Base-by-base conservation (phyloP, 768 basidiomycete genomes). In the Pleurotus sapidus region DNA sequence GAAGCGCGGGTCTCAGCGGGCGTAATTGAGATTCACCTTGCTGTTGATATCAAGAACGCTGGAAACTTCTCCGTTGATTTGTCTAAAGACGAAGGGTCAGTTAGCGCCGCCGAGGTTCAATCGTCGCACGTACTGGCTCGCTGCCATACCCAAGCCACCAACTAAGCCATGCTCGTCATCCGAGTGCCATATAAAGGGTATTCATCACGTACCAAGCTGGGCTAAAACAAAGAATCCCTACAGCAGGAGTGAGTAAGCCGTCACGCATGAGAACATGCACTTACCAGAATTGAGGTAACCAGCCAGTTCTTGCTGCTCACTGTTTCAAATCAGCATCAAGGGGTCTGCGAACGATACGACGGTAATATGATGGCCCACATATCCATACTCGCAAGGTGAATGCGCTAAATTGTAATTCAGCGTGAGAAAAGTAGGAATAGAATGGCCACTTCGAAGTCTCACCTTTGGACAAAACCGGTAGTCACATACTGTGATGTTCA, bases 251-350 rank as follows among this genome's bases (percentile, higher is more conserved):
- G 4, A 15, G 49, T 9, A 5, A 5, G 27, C n/a, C 24, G 27
- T 7, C 25, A 34, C 24, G n/a, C 9, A 6, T 15, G 14, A 17
- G 49, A 49, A 34, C 30, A 14, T 17, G 20, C 18, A 25, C 49
- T n/a, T 18, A 50, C 49, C 23, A 50, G 27, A 17, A 38, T 50
- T 11, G 49, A 50, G n/a, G 49, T 30, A 9, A 50, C 6, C 4
- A 50, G 6, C 49, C 49, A 50, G 7, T 50, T 50, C 49, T 27
- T 27, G 6, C 49, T 25, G 30, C 49, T 50, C 49, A 50, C 49
- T 50, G n/a, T 27, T 11, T 12, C 27, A n/a, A 20, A 38, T 20
- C 12, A 27, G 6, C 4, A 34, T 27, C n/a, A 5, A 45, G 5
- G 30, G 9, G 8, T 11, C 30, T 34, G 30, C 8, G 3, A 30